Base-by-base conservation (phyloP, 805 yeast genomes). In the Hanseniaspora nectarophila region DNA sequence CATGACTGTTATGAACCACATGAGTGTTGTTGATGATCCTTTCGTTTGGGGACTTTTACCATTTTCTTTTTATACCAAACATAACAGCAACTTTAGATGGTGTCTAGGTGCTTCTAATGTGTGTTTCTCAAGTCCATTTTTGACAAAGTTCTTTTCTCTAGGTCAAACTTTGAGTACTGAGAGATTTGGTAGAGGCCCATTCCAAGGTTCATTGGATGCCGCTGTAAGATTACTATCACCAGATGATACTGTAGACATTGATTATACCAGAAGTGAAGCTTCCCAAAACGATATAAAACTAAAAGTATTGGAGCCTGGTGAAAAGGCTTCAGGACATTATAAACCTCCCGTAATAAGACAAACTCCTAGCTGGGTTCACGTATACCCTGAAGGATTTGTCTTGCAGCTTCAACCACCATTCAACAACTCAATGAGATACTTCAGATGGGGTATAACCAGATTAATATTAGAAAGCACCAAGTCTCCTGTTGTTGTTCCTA, bases 351-450 rank as follows among this genome's bases (percentile, higher is more conserved):
- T 83, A 32, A 68, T 77, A 26, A 69, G 89, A 53, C 66, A 73
- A 15, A 77, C 75, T 54, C 82, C 92, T 0, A 78, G 86, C 0
- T 90, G 97, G 97, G 77, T 92, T 54, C 97, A 90, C 63, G 78
- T 88, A 4, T 90, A 86, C 66, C 98, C 98, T 0, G 98, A 90
- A 65, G 95, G 95, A 0, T 86, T 82, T 63, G 97, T 90, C 4
- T 75, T 90, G 50, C 98, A 92, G 64, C 64, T 85, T 45, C 74
- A 80, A 55, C 80, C 82, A 33, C 96, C 96, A 0, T 80, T 78
- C 62, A 72, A 75, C 46, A 84, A 86, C 58, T 87, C 97, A 3
- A 85, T 92, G 92, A 72, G 96, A 56, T 90, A 85, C 66, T 90
- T 92, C 72, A 82, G 85, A 62, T 90, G 97, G 97, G 98, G 98